phyloP scores from a whole-genome alignment of 176 grass and related monocot genomes.

The Eragrostis nindensis region DNA sequence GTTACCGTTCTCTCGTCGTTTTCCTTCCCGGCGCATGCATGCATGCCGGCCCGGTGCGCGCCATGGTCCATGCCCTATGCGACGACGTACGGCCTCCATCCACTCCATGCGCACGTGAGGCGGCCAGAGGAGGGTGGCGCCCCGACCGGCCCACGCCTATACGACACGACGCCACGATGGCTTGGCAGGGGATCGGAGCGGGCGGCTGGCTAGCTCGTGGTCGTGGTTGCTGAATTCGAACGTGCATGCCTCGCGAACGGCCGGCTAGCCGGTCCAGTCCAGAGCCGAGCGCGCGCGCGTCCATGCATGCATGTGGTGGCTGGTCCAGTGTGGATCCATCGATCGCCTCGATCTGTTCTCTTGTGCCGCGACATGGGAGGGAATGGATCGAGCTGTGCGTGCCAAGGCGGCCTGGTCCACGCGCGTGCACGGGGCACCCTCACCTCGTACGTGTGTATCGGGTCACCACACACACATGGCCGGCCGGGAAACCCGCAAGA shows the following conservation, averaged over 20 bases:
- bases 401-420: too few species aligned
- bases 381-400: too few species aligned
- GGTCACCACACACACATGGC: too few species aligned
- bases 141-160: background rate
- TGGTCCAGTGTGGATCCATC: too few species aligned
- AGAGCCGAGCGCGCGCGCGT: background rate
- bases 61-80: background rate
- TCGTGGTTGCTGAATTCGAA: too few species aligned
- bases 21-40: background rate
- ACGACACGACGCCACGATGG: background rate
- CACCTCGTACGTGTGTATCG: background rate
- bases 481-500: too few species aligned
- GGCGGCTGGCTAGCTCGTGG: too few species aligned
- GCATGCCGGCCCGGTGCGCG: background rate
- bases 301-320: background rate
- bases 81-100: background rate
- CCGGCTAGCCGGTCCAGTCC: background rate
- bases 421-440: background rate
- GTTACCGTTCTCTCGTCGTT: background rate
- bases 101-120: constrained; percentile 16
- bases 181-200: too few species aligned
- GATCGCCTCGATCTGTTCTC: background rate
- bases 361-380: background rate
- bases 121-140: background rate
- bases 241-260: too few species aligned